These are phyloP conservation scores for Candida morakotiae DNA, from an alignment of 805 yeast genomes.

Conservation along the genomic window DNA sequence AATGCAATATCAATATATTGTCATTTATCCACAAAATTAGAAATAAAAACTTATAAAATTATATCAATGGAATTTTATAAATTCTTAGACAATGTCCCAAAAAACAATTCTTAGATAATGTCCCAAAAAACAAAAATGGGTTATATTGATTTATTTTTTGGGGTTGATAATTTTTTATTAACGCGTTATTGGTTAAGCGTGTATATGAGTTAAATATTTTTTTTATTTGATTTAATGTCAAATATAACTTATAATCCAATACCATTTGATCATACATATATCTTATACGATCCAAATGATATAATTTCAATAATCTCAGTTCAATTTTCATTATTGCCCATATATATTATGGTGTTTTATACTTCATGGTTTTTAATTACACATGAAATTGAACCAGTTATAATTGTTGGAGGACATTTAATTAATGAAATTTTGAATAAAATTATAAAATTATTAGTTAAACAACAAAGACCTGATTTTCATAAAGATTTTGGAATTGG, in stretches of 20 bases:
- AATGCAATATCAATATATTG: too few relatives aligned
- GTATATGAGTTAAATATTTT: too few relatives aligned
- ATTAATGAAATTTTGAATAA: conserved; percentile 71
- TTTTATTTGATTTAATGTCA: too few relatives aligned
- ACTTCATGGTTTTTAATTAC: conserved; percentile 80
- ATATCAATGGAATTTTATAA: too few relatives aligned
- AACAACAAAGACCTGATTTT: conserved; percentile 72
- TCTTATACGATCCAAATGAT: conserved; percentile 70
- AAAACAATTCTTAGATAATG: too few relatives aligned
- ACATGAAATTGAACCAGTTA: conserved; percentile 80
- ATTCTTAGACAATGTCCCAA: too few relatives aligned
- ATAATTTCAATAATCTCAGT: conserved; percentile 58
- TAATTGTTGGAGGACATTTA: conserved; percentile 84
- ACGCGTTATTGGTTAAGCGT: too few relatives aligned
- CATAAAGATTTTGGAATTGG: conserved; percentile 42
- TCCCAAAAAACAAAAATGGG: too few relatives aligned
- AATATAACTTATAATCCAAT: conserved; percentile 25
- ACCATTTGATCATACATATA: conserved; percentile 85
- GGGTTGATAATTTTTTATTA: too few relatives aligned
- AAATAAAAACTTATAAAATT: too few relatives aligned
- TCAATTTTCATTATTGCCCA: conserved; percentile 75
- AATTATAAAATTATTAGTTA: conserved; percentile 56
- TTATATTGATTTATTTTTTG: too few relatives aligned
- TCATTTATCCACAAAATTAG: too few relatives aligned
- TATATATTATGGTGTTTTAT: conserved; percentile 70